Percentiles rank a stretch among this genome's conserved stretches.
Conservation (phyloP, 768 basidiomycete species). For the Kwoniella heveanensis region DNA sequence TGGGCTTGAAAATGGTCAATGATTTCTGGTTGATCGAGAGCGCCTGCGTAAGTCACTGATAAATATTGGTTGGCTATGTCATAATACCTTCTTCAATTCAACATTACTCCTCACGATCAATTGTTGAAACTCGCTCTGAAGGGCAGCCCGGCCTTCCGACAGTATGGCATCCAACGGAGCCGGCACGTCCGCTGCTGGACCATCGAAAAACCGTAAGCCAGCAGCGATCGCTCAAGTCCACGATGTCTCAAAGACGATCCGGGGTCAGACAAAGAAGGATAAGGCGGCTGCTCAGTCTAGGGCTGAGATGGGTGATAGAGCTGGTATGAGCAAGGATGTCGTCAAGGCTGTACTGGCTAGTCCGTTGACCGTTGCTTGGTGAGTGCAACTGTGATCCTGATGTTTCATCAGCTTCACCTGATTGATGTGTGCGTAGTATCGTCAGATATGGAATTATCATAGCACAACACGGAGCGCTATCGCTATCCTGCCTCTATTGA, state of each 20-base stretch:
- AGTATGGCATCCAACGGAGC: background rate
- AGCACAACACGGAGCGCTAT: no score
- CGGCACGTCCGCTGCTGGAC: background rate
- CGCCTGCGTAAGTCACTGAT: no score
- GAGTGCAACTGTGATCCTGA: constrained; percentile 6
- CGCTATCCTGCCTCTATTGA: no score
- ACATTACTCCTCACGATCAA: background rate
- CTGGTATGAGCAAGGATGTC: constrained; percentile 35
- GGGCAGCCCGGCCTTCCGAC: background rate
- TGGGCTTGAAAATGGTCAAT: no score
- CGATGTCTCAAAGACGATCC: constrained; percentile 22
- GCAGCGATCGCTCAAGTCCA: background rate
- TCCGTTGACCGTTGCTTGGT: constrained; percentile 46
- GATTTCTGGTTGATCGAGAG: no score
- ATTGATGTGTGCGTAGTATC: no score
- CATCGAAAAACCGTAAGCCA: background rate
- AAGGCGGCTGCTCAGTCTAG: constrained; percentile 14
- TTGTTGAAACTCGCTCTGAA: background rate
- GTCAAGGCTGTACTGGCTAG: constrained; percentile 45
- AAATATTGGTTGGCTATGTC: no score
- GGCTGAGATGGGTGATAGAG: constrained; percentile 11
- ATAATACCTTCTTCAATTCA: no score
- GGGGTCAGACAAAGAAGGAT: constrained; percentile 37
- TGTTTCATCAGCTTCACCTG: no score
- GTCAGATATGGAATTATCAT: no score